Evolutionary conservation across 179 eudicot genomes (phyloP).

Genomic region (Silene coronaria): DNA sequence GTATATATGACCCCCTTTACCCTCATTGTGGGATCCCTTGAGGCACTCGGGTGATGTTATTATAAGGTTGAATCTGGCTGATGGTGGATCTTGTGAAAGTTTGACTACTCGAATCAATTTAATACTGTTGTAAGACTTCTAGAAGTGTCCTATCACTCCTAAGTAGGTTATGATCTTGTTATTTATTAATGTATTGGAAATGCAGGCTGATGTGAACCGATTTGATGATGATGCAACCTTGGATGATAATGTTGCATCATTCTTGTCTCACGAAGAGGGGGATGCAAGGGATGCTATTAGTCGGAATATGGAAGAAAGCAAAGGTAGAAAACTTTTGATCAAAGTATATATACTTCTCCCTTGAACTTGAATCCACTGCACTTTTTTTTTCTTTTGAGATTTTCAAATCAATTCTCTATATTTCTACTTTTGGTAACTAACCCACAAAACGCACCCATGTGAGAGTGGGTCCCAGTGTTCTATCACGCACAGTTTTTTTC

Average conservation of each 20-base stretch:
- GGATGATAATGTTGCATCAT: slow-evolving; percentile 90
- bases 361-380: neutral
- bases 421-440: neutral
- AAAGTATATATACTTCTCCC: neutral
- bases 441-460: neutral
- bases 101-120: neutral
- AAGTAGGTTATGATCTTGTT: neutral
- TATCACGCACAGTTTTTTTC: no score
- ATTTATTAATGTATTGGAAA: slow-evolving; percentile 25
- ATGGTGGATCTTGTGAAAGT: slow-evolving; percentile 3
- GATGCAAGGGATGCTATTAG: slow-evolving; percentile 80
- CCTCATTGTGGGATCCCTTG: neutral
- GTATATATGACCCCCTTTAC: neutral
- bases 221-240: slow-evolving; percentile 81
- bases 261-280: slow-evolving; percentile 85
- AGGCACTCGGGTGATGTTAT: neutral
- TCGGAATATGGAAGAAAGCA: slow-evolving; percentile 83
- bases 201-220: slow-evolving; percentile 76
- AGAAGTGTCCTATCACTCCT: neutral
- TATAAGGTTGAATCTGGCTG: neutral
- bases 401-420: neutral
- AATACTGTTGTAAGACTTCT: neutral
- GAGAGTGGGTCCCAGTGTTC: neutral
- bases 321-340: slow-evolving; percentile 41
- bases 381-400: neutral